Evolutionary conservation across 345 rosid species (phyloP), one percentile per base, ranked within the genome.

Genomic region (Turritis glabra): DNA sequence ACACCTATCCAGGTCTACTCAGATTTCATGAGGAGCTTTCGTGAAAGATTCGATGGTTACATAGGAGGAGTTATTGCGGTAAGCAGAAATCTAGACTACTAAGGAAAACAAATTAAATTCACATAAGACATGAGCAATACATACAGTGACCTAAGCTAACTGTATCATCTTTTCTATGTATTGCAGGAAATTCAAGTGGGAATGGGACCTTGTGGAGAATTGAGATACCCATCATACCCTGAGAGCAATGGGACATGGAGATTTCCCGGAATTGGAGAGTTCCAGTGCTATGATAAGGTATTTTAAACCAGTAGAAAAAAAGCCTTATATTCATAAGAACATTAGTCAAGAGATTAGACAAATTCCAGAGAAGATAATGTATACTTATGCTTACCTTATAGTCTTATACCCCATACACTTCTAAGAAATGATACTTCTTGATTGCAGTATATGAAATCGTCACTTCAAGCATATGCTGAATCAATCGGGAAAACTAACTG

Each of bases 241-340:
- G 97, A 95, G 83, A 90, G 90, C 88, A 86, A 92, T 1, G 97
- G 99, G 40, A 87, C 92, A 15, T 95, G 97, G 99, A 87, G 73
- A 47, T 90, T 90, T 77, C 97, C 97, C 0, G 96, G 99, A 80
- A 95, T 92, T 48, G 97, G 97, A 75, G 99, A 95, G 84, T 95
- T 95, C 81, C 99, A 92, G 77, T 95, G 97, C 85, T 89, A 90
- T 27, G 99, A 95, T 78, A 92, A 92, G 97, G 97, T 92, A 83
- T 7, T 0, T 43, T 58, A 46, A 54, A 5, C 46, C 11, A 46
- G 11, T 38, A 55, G 5, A 22, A 9, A 12, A 29, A 43, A 43
- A 22, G 1, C 60, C 26, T 47, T 26, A 17, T 21, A 54, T 37
- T 32, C 66, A 74, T 35, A 50, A 35, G 60, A 65, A 47, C 62